Percentiles rank a stretch among this genome's conserved stretches.
phyloP scores from a whole-genome alignment of 768 basidiomycete genomes.

The Suillus subluteus region DNA sequence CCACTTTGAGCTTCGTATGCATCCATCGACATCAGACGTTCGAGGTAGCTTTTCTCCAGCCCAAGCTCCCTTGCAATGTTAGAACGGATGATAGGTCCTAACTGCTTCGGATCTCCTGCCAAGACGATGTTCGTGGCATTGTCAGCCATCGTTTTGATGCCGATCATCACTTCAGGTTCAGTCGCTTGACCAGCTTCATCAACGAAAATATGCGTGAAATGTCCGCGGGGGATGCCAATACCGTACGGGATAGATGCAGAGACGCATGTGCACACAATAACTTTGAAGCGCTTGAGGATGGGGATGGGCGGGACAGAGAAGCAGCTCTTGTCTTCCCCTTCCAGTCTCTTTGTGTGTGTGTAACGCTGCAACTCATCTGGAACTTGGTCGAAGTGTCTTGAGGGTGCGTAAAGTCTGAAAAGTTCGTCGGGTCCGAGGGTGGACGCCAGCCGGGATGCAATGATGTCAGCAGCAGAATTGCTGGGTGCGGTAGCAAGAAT shows the following conservation, averaged over 20 bases:
- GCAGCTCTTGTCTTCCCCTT: conserved; percentile 1
- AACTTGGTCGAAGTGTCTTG: conserved; percentile 42
- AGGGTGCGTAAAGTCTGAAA: conserved; percentile 58
- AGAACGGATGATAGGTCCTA: conserved; percentile 71
- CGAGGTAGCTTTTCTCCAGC: conserved; percentile 61
- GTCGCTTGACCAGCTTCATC: conserved; percentile 78
- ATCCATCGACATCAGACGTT: conserved; percentile 56
- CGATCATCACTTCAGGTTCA: conserved; percentile 66
- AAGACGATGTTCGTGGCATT: conserved; percentile 59
- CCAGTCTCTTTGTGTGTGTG: conserved; percentile 39
- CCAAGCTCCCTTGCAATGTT: conserved; percentile 57
- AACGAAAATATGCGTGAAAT: conserved; percentile 70
- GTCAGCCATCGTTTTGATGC: conserved; percentile 63
- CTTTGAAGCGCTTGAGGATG: conserved; percentile 45
- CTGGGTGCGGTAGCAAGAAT: conserved; percentile 70
- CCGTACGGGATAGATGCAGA: conserved; percentile 60
- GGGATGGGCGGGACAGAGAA: conserved; percentile 45
- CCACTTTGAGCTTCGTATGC: conserved; percentile 41
- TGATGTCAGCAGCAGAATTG: conserved; percentile 69
- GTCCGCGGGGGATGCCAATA: conserved; percentile 60
- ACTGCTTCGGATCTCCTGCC: conserved; percentile 72
- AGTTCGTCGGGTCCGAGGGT: conserved; percentile 40
- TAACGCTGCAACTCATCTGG: conserved; percentile 42
- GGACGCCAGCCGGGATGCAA: conserved; percentile 46
- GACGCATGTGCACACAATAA: conserved; percentile 68